phyloP scores from a whole-genome alignment of 768 basidiomycete species.

The Lentinula aciculospora region DNA sequence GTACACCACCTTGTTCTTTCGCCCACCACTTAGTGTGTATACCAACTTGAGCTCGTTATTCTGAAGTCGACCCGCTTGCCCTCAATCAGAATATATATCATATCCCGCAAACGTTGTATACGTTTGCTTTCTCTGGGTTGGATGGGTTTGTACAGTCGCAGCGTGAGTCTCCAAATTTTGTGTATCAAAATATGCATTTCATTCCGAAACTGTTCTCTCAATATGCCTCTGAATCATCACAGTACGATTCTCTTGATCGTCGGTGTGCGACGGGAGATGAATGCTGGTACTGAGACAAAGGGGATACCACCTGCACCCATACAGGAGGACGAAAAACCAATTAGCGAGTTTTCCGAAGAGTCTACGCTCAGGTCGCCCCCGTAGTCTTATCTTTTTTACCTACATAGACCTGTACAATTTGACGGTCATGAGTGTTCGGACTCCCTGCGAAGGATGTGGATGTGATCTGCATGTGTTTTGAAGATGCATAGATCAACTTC shows the following conservation, averaged over 20 bases:
- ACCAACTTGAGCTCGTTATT: not conserved
- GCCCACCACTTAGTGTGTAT: not conserved
- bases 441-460: too few species aligned
- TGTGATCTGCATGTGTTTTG: too few species aligned
- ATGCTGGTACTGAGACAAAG: not conserved
- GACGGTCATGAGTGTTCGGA: too few species aligned
- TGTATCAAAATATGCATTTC: too few species aligned
- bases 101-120: not conserved
- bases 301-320: not conserved
- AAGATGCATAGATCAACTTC: too few species aligned
- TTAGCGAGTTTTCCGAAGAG: not conserved
- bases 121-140: not conserved
- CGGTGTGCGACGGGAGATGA: not conserved
- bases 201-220: too few species aligned
- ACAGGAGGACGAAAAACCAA: not conserved
- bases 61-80: not conserved
- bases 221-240: not conserved
- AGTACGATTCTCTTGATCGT: not conserved
- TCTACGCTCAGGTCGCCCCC: not conserved
- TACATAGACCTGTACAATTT: not conserved
- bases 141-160: not conserved
- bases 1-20: not conserved
- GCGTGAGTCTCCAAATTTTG: not conserved
- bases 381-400: not conserved
- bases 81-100: not conserved